These are phyloP conservation scores for Thielaviopsis punctulata DNA, from an alignment of 2,329 filamentous ascomycete species.

Conservation along the genomic window DNA sequence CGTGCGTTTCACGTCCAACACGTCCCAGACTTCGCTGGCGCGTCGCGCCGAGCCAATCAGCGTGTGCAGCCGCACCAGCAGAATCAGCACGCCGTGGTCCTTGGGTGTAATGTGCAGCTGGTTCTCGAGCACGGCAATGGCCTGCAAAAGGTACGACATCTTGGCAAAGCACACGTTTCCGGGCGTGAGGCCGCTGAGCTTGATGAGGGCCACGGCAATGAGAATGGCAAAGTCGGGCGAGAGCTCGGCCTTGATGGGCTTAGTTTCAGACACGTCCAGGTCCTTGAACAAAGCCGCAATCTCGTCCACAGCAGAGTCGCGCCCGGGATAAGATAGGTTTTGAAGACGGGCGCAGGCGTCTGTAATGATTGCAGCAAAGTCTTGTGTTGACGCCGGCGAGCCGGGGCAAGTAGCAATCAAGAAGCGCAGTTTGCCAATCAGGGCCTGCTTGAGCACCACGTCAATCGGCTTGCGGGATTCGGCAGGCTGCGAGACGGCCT, in stretches of 20 bases:
- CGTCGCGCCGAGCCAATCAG: conserved; percentile 31
- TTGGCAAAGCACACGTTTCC: background rate
- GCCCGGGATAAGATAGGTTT: conserved; percentile 2
- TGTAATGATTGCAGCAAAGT: conserved; percentile 22
- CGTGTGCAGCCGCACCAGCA: conserved; percentile 35
- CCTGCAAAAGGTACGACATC: conserved; percentile 26
- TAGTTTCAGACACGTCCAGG: conserved; percentile 3
- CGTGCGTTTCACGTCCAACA: conserved; percentile 36
- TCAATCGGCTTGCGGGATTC: conserved; percentile 19
- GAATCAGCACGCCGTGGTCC: conserved; percentile 29
- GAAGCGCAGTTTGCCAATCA: conserved; percentile 13
- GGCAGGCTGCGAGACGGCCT: conserved; percentile 22
- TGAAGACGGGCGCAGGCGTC: conserved; percentile 12
- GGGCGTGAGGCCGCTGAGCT: conserved; percentile 1
- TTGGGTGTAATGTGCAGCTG: conserved; percentile 29
- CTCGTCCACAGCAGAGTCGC: conserved; percentile 12
- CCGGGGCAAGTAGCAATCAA: conserved; percentile 31
- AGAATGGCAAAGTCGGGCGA: conserved; percentile 12
- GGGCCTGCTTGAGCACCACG: conserved; percentile 5
- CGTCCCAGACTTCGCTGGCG: conserved; percentile 31
- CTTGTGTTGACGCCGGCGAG: conserved; percentile 25
- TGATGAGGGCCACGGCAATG: conserved; percentile 9
- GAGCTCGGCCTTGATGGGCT: conserved; percentile 9
- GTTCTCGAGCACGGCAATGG: conserved; percentile 31
- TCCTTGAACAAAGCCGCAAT: conserved; percentile 3